Base-by-base conservation (phyloP, 2,329 filamentous ascomycete genomes). In the Pyrenophora tritici-repentis region DNA sequence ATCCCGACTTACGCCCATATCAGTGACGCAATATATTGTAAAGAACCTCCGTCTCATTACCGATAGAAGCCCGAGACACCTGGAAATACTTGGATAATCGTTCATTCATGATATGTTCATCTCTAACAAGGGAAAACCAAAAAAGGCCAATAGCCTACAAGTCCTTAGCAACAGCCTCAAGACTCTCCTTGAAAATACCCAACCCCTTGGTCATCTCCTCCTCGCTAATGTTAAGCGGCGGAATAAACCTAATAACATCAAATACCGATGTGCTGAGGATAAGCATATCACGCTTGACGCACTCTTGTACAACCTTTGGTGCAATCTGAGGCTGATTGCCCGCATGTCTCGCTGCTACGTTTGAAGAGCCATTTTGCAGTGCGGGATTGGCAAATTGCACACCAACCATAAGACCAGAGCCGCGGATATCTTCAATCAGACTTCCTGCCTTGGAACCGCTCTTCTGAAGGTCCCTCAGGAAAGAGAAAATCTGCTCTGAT, bases 241-340 rank as follows among this genome's bases (percentile, higher is more conserved):
- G 65, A 16, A 68, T 68, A 26, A 68, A 68, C 14, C 65, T 49
- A 20, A 68, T 20, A 2, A 68, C 65, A 29, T 68, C 65, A 13
- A 68, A 68, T 1, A 68, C 59, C 0, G 64, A 67, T n/a, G 65
- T 68, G 42, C 64, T 67, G 1, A 68, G 56, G 14, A 68, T 53
- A 37, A 68, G 53, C 65, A 68, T 68, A 35, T 68, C 45, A 3
- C 65, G 50, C 55, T 67, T 66, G 13, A 68, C 43, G 37, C 65
- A 63, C 35, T 68, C 64, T 24, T 62, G 58, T 4, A 68, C 65
- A 18, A 68, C 42, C 47, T 62, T 65, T 1, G 65, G 65, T 2
- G 59, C 64, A n/a, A 68, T 56, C 41, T 67, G 65, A 7, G 60
- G 58, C 12, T 64, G 43, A 16, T 34, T 54, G 39, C 65, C 61